A percentile compares a stretch with the other conserved stretches of the same genome.
These are phyloP conservation scores for Leccinellum albellum DNA, from an alignment of 768 basidiomycete genomes.

Conservation along the genomic window DNA sequence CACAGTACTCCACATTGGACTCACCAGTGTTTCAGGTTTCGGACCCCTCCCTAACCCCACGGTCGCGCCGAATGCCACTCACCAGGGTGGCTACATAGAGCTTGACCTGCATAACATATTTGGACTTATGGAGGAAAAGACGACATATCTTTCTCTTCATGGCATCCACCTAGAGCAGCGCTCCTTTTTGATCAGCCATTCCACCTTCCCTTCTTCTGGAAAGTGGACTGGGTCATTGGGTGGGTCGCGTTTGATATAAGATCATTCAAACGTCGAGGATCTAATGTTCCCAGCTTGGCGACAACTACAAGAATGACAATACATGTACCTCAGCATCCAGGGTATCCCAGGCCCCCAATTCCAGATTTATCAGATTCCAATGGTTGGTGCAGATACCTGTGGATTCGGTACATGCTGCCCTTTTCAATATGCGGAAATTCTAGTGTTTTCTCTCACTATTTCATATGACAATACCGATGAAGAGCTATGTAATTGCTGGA, in stretches of 20 bases:
- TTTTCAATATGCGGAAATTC: neutral
- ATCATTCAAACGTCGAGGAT: constrained; percentile 15
- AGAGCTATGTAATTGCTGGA: constrained; percentile 81
- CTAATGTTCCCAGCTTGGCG: constrained; percentile 51
- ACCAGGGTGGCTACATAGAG: constrained; percentile 55
- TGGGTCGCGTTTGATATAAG: constrained; percentile 16
- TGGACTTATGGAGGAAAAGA: constrained; percentile 65
- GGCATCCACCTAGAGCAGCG: constrained; percentile 52
- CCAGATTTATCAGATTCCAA: constrained; percentile 76
- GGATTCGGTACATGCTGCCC: constrained; percentile 21
- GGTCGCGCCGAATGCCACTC: constrained; percentile 66
- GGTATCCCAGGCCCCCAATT: constrained; percentile 81
- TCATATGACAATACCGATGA: constrained; percentile 60
- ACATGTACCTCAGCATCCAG: constrained; percentile 64
- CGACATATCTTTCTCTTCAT: constrained; percentile 56
- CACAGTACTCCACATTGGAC: neutral
- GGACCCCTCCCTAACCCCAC: constrained; percentile 51
- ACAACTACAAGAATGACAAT: constrained; percentile 72
- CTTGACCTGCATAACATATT: constrained; percentile 66
- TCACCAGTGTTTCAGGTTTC: constrained; percentile 34
- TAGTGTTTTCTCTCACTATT: neutral
- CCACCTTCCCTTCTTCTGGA: constrained; percentile 62
- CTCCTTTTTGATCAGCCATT: constrained; percentile 66
- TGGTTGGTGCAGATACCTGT: constrained; percentile 71
- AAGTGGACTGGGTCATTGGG: constrained; percentile 72